Percentiles rank a stretch among this genome's conserved stretches.
These are phyloP conservation scores for Pouteria glomerata DNA, from an alignment of 148 eudicot species.

Conservation along the genomic window DNA sequence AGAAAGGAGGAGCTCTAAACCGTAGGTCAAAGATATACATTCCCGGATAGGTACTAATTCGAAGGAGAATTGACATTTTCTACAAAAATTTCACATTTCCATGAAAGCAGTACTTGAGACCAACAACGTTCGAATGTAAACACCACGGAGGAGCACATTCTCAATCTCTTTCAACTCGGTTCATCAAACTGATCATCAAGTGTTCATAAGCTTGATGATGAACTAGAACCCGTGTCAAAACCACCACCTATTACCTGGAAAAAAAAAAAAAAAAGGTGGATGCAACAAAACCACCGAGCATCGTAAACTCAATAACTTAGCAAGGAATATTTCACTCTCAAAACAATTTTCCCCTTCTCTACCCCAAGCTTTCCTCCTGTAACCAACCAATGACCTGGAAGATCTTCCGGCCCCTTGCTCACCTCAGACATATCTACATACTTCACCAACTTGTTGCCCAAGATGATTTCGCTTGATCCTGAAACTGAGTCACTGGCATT, in stretches of 20 bases:
- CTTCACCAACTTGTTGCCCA: slow-evolving; percentile 59
- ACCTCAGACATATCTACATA: slow-evolving; percentile 77
- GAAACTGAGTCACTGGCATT: slow-evolving; percentile 38
- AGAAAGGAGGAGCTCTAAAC: too few relatives aligned
- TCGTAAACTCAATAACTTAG: slow-evolving; percentile 59
- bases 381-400: slow-evolving; percentile 92
- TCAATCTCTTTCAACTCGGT: slow-evolving; percentile 2
- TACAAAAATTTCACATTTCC: too few relatives aligned
- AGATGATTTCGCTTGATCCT: slow-evolving; percentile 26
- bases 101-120: too few relatives aligned
- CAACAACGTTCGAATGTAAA: too few relatives aligned
- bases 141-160: background rate
- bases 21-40: too few relatives aligned
- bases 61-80: too few relatives aligned
- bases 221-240: slow-evolving; percentile 5
- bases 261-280: too few relatives aligned
- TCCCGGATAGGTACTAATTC: too few relatives aligned
- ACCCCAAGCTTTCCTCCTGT: slow-evolving; percentile 91
- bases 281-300: too few relatives aligned
- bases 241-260: too few relatives aligned
- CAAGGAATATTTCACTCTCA: slow-evolving; percentile 86
- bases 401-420: slow-evolving; percentile 76
- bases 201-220: slow-evolving; percentile 14
- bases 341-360: slow-evolving; percentile 75
- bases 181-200: slow-evolving; percentile 17